A percentile compares a stretch with the other conserved stretches of the same genome.
phyloP scores from a whole-genome alignment of 495 filamentous ascomycete species.

The Daldinia childiae region DNA sequence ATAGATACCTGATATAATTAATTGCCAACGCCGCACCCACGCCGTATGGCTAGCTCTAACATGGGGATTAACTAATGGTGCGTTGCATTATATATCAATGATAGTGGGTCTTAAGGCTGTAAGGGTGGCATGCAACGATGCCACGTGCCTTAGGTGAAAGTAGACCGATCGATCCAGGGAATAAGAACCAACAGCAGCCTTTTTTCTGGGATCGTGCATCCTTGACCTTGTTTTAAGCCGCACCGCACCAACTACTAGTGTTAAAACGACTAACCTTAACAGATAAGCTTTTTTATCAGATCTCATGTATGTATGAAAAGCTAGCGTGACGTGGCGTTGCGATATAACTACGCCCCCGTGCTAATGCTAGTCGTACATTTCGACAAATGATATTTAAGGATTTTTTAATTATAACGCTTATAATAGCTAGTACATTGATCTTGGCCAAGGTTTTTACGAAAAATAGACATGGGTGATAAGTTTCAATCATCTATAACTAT shows the following conservation, averaged over 20 bases:
- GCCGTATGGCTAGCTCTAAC: conserved; percentile 17
- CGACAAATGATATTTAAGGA: conserved; percentile 12
- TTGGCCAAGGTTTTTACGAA: neutral
- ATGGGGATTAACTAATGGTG: conserved; percentile 35
- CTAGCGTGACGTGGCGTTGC: conserved; percentile 24
- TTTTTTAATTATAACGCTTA: neutral
- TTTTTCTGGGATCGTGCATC: conserved; percentile 20
- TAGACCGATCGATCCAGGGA: conserved; percentile 21
- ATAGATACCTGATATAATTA: conserved; percentile 30
- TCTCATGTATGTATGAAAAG: conserved; percentile 19
- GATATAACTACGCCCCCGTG: neutral
- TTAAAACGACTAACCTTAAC: neutral
- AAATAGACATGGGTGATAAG: neutral
- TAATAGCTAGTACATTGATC: neutral
- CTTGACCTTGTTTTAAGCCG: conserved; percentile 31
- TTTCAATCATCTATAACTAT: neutral
- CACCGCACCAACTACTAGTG: conserved; percentile 23
- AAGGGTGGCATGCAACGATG: conserved; percentile 32
- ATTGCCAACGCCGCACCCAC: neutral
- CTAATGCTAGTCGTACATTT: conserved; percentile 12
- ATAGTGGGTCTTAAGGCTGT: conserved; percentile 35
- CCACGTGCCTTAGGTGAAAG: conserved; percentile 37
- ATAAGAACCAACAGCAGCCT: conserved; percentile 6
- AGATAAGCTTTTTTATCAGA: conserved; percentile 20
- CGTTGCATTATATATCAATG: conserved; percentile 34